phyloP scores from a whole-genome alignment of 805 yeast genomes.

The Tetrapisispora nanseiensis region DNA sequence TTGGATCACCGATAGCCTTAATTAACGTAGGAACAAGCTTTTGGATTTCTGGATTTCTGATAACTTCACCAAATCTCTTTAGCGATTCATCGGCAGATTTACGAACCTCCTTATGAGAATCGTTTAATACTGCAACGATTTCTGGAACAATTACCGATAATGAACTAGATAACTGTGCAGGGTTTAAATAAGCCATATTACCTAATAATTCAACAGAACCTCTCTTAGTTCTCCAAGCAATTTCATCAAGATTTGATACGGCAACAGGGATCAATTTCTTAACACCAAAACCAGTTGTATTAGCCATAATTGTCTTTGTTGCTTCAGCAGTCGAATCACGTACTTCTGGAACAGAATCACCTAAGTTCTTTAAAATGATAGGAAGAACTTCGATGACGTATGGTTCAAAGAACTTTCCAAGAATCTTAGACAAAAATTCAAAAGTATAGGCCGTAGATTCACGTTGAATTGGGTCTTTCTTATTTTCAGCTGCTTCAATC shows the following conservation, averaged over 20 bases:
- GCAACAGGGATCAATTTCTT: conserved; percentile 87
- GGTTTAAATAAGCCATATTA: conserved; percentile 95
- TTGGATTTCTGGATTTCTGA: conserved; percentile 94
- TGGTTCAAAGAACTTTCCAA: conserved; percentile 83
- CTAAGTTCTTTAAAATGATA: conserved; percentile 65
- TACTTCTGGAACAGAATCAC: conserved; percentile 78
- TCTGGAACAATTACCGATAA: conserved; percentile 89
- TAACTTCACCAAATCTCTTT: conserved; percentile 91
- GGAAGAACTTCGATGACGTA: conserved; percentile 86
- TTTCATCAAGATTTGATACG: conserved; percentile 71
- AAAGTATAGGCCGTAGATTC: conserved; percentile 85
- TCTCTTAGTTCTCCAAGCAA: conserved; percentile 92
- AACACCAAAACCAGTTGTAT: conserved; percentile 87
- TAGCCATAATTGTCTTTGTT: conserved; percentile 78
- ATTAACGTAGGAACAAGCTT: conserved; percentile 77
- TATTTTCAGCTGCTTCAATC: conserved; percentile 80
- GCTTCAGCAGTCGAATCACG: conserved; percentile 84
- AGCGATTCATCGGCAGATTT: conserved; percentile 86
- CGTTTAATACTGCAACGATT: conserved; percentile 88
- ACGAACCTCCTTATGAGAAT: conserved; percentile 93
- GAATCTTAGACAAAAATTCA: conserved; percentile 68
- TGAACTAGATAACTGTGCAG: conserved; percentile 83
- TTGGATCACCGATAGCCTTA: conserved; percentile 93
- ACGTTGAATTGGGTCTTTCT: conserved; percentile 59
- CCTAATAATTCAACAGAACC: conserved; percentile 95